phyloP scores from a whole-genome alignment of 2,329 filamentous ascomycete species.

The Trichoderma harzianum region DNA sequence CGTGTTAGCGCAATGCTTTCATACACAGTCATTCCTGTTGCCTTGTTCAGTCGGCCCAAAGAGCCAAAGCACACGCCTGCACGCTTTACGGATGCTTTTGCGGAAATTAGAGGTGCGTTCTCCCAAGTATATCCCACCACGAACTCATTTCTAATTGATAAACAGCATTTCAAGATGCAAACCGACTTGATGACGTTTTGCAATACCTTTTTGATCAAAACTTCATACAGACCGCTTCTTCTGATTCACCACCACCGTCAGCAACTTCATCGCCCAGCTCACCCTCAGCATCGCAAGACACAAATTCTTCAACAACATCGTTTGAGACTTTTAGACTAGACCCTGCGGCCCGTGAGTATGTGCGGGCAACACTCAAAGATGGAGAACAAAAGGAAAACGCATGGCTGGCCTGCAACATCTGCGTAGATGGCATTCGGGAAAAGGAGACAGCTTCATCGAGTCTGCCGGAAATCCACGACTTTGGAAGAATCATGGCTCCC shows the following conservation, averaged over 20 bases:
- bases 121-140: background rate
- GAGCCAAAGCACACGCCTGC: conserved; percentile 17
- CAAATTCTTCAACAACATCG: conserved; percentile 15
- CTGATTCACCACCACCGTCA: conserved; percentile 20
- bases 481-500: conserved; percentile 27
- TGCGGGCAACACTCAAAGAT: conserved; percentile 23
- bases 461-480: conserved; percentile 26
- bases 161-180: conserved; percentile 22
- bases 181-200: conserved; percentile 24
- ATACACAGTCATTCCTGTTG: conserved; percentile 23
- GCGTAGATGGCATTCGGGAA: conserved; percentile 24
- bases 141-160: background rate
- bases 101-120: conserved; percentile 20
- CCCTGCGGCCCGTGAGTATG: conserved; percentile 22
- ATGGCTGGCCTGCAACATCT: conserved; percentile 27
- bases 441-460: conserved; percentile 22
- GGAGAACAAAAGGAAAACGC: conserved; percentile 24
- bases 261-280: conserved; percentile 21
- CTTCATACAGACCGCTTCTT: conserved; percentile 25
- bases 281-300: conserved; percentile 20
- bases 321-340: conserved; percentile 28
- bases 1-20: conserved; percentile 29
- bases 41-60: conserved; percentile 21
- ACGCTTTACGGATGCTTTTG: conserved; percentile 20
- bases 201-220: conserved; percentile 27